Base-by-base conservation (phyloP, 257 asterid species). In the Lycium ferocissimum region DNA sequence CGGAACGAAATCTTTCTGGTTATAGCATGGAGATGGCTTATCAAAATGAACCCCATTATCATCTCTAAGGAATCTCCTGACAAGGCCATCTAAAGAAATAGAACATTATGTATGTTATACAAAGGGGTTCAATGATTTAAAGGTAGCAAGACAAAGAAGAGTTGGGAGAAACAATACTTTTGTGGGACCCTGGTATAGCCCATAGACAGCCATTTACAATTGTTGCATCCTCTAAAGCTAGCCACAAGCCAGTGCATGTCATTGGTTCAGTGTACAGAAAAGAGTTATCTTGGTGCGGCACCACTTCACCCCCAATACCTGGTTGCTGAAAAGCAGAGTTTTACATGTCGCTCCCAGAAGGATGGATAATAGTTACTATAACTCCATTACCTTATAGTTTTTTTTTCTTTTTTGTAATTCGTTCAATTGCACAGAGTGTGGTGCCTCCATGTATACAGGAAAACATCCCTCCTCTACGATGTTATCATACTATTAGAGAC, bases 161-260 rank as follows among this genome's bases (percentile, higher is more conserved):
- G 84, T 54, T 51, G 7, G 59, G 65, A n/a, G 26, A 45, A 45
- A 51, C 84, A 45, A 58, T 87, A 94, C 99, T 88, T 92, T 90
- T 93, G 57, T 94, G 98, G 79, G 98, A 96, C 61, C 95, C 93
- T 47, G 98, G 98, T 84, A 94, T 93, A 89, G 98, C 97, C 99
- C 99, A 96, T 78, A 95, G 91, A 90, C 99, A 95, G 72, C 99
- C 99, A 86, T 95, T 96, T 87, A 84, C 84, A 58, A 89, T 76
- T 20, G 97, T 94, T 83, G 98, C 92, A 58, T 96, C 98, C 86
- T 96, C 93, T 82, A 96, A 88, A 87, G 99, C 98, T 38, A 96
- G 92, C 99, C 98, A 96, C 83, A 96, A 88, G 45, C 98, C 99
- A 0, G 96, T 96, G 91, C 99, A 96, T 81, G 98, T 96, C 83